Base-by-base conservation (phyloP, 2,329 filamentous ascomycete species). In the Aureobasidium uvarum region DNA sequence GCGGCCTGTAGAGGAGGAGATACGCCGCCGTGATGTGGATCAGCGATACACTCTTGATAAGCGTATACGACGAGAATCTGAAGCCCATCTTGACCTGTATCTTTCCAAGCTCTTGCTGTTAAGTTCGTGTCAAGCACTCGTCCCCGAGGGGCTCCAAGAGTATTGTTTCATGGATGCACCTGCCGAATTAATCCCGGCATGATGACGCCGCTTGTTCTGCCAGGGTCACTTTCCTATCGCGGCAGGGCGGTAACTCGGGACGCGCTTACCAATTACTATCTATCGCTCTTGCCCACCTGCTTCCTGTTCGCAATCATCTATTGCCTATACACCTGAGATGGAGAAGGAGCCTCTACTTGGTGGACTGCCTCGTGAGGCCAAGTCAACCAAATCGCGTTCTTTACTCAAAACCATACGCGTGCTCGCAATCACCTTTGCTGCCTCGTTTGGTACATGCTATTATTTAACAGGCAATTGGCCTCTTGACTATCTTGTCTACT, bases 11-110 rank as follows among this genome's bases (percentile, higher is more conserved):
- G 72, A 96, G 83, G 79, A 97, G 89, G 80, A 95, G 91, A 78
- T 89, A 92, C 72, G 88, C 92, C 56, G 95, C 81, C 6, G 90
- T 91, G 69, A 96, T 78, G 79, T 96, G 91, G 80, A 95, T 92
- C 74, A 96, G 84, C 71, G 89, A 90, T 71, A 96, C 81, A 62
- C 87, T 88, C 71, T 90, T 89, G 71, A 97, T 89, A 76, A 96
- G 88, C 10, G 89, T 91, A 74, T 85, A 89, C 67, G 88, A 87
- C 2, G 91, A 92, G 73, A 97, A 51, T 51, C 58, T 84, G 75
- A 96, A 81, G 38, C 86, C 89, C 93, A 97, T 97, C 68, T 62
- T 81, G 50, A 20, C 14, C n/a, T 31, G 33, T 51, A 5, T 31
- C 13, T 16, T 18, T 18, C 8, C 28, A 60, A 45, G 31, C 41